Percentiles rank a stretch among this genome's conserved stretches.
phyloP scores from a whole-genome alignment of 2,329 filamentous ascomycete genomes.

The Aureobasidium melanogenum region DNA sequence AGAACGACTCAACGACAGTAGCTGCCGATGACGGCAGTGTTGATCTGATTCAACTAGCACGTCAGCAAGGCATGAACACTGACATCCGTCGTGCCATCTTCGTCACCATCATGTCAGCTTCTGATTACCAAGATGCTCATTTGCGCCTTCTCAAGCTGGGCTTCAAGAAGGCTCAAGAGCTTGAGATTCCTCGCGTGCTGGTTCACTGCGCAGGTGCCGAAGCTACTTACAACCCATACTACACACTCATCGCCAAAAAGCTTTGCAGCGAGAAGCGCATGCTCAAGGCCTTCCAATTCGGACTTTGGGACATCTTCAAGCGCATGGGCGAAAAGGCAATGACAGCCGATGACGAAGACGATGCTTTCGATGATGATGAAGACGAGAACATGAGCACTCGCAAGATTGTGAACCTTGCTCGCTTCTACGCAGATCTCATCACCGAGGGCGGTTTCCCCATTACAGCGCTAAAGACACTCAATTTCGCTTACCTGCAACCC shows the following conservation, averaged over 20 bases:
- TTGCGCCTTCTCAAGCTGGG: slow-evolving; percentile 70
- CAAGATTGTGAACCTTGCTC: slow-evolving; percentile 58
- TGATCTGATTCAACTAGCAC: slow-evolving; percentile 65
- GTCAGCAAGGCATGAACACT: slow-evolving; percentile 77
- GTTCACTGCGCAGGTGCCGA: slow-evolving; percentile 82
- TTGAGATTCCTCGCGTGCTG: slow-evolving; percentile 79
- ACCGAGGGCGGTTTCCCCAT: slow-evolving; percentile 51
- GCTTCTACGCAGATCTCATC: slow-evolving; percentile 56
- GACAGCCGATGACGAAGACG: slow-evolving; percentile 44
- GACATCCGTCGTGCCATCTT: slow-evolving; percentile 86
- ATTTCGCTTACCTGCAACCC: slow-evolving; percentile 66
- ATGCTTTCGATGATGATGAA: slow-evolving; percentile 41
- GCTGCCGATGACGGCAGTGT: slow-evolving; percentile 31
- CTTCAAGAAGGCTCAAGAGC: slow-evolving; percentile 76
- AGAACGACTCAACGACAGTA: neutral
- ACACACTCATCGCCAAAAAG: slow-evolving; percentile 72
- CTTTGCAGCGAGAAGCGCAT: slow-evolving; percentile 60
- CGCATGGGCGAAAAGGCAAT: slow-evolving; percentile 70
- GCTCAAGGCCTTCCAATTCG: slow-evolving; percentile 77
- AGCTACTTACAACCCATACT: slow-evolving; percentile 83
- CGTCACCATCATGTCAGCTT: slow-evolving; percentile 76
- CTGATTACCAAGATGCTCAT: slow-evolving; percentile 76
- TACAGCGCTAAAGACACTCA: slow-evolving; percentile 57
- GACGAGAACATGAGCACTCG: slow-evolving; percentile 42
- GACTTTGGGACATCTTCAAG: slow-evolving; percentile 78